phyloP scores from a whole-genome alignment of 345 rosid genomes.

The Nasturtium officinale region DNA sequence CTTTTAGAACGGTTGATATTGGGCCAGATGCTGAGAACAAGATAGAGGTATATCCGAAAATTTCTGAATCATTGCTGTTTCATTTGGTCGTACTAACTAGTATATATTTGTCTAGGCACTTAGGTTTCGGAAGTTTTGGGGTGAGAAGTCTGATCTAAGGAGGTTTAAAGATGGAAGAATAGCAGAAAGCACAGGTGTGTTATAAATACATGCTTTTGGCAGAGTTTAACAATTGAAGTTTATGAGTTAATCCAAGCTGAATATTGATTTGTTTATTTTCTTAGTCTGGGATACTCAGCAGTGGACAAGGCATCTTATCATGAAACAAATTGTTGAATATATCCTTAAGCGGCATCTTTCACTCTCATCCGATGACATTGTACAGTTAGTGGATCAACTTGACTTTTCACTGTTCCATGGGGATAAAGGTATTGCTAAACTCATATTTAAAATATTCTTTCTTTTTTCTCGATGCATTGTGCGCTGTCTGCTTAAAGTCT shows the following conservation, averaged over 20 bases:
- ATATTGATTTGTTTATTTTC: conserved; percentile 28
- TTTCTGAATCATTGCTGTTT: conserved; percentile 10
- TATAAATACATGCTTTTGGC: conserved; percentile 26
- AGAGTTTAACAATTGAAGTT: conserved; percentile 19
- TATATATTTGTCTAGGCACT: conserved; percentile 54
- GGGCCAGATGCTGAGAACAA: conserved; percentile 93
- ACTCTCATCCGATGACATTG: conserved; percentile 53
- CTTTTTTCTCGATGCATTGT: not conserved
- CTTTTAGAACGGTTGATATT: conserved; percentile 77
- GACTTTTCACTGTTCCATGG: conserved; percentile 80
- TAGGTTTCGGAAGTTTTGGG: conserved; percentile 82
- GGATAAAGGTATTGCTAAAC: conserved; percentile 55
- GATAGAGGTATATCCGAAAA: conserved; percentile 60
- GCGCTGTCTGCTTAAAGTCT: not conserved
- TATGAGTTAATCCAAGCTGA: conserved; percentile 30
- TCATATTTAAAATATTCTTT: not conserved
- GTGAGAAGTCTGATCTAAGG: conserved; percentile 85
- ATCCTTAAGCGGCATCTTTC: conserved; percentile 69
- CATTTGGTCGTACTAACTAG: conserved; percentile 14
- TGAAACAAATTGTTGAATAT: conserved; percentile 71
- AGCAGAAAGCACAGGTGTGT: conserved; percentile 89
- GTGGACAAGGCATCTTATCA: conserved; percentile 74
- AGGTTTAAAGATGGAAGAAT: conserved; percentile 93
- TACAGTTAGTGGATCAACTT: conserved; percentile 81
- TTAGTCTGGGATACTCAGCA: conserved; percentile 82